These are phyloP conservation scores for Aspergillus kassunensis DNA, from an alignment of 495 filamentous ascomycete species.

Conservation along the genomic window DNA sequence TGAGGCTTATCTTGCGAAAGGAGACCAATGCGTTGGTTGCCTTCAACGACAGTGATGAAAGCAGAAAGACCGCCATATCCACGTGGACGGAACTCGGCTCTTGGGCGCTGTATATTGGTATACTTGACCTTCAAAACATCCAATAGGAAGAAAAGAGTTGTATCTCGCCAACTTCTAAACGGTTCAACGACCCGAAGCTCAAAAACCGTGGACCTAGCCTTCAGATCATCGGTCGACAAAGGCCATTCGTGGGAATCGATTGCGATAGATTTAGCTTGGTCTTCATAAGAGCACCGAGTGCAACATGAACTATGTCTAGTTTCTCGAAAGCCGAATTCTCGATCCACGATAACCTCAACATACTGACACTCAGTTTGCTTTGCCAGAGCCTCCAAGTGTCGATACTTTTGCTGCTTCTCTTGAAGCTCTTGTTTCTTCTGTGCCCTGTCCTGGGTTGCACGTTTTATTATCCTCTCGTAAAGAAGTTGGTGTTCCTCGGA, in stretches of 20 bases:
- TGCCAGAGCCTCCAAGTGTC: slow-evolving; percentile 23
- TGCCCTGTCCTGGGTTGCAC: slow-evolving; percentile 38
- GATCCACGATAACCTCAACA: slow-evolving; percentile 1
- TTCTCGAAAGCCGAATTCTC: slow-evolving; percentile 9
- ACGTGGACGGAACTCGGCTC: too few species aligned
- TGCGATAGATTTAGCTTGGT: slow-evolving; percentile 30
- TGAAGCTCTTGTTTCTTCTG: too few species aligned
- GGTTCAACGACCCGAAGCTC: slow-evolving; percentile 47
- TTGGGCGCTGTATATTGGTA: slow-evolving; percentile 4
- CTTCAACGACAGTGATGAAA: neutral
- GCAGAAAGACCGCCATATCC: slow-evolving; percentile 15
- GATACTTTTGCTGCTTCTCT: slow-evolving; percentile 28
- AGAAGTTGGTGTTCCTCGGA: slow-evolving; percentile 43
- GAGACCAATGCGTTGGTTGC: slow-evolving; percentile 14
- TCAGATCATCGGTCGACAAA: slow-evolving; percentile 33
- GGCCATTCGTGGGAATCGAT: slow-evolving; percentile 63
- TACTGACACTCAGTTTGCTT: slow-evolving; percentile 29
- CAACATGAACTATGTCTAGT: slow-evolving; percentile 24
- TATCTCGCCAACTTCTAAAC: slow-evolving; percentile 53
- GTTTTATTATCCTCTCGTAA: slow-evolving; percentile 28
- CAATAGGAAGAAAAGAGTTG: slow-evolving; percentile 40
- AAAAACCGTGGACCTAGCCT: slow-evolving; percentile 51
- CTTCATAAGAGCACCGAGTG: slow-evolving; percentile 25
- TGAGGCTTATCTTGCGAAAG: slow-evolving; percentile 31
- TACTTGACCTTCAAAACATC: slow-evolving; percentile 27